Conservation (phyloP, 441 rosid species). For the Mallotus repandus region DNA sequence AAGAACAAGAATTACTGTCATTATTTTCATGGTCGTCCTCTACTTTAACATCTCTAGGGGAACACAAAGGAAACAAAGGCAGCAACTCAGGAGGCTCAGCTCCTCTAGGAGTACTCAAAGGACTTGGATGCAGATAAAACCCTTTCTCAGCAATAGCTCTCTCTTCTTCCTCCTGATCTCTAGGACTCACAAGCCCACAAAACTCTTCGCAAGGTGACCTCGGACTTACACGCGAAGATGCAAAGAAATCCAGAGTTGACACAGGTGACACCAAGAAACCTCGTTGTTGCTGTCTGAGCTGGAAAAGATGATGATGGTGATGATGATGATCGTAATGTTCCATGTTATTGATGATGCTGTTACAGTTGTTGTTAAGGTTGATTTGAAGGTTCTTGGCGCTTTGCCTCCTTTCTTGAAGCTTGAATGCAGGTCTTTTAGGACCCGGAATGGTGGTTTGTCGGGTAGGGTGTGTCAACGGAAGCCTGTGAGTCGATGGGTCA, state of each 20-base stretch:
- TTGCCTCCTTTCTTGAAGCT: constrained; percentile 80
- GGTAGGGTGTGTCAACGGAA: constrained; percentile 42
- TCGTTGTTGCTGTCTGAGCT: constrained; percentile 24
- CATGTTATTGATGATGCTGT: constrained; percentile 1
- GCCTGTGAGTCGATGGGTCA: constrained; percentile 44
- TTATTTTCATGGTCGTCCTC: constrained; percentile 16
- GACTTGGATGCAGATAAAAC: constrained; percentile 67
- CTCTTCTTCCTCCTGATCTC: constrained; percentile 34
- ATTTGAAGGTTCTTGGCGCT: constrained; percentile 61
- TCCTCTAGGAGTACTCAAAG: constrained; percentile 37
- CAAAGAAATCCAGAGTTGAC: constrained; percentile 63
- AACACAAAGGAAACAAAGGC: constrained; percentile 66
- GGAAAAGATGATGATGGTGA: constrained; percentile 24
- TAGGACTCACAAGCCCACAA: constrained; percentile 25
- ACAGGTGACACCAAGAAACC: constrained; percentile 67
- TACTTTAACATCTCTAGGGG: constrained; percentile 36
- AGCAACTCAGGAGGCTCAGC: constrained; percentile 60
- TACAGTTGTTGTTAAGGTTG: constrained; percentile 35
- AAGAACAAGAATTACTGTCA: constrained; percentile 15
- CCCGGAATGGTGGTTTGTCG: constrained; percentile 25
- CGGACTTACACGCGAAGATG: constrained; percentile 36
- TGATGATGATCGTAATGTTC: constrained; percentile 25
- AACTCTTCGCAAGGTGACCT: constrained; percentile 27
- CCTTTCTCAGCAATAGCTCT: constrained; percentile 64
- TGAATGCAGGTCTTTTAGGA: constrained; percentile 48